A percentile compares a stretch with the other conserved stretches of the same genome.
These are phyloP conservation scores for Monascus ruber DNA, from an alignment of 2,329 filamentous ascomycete genomes.

Conservation along the genomic window DNA sequence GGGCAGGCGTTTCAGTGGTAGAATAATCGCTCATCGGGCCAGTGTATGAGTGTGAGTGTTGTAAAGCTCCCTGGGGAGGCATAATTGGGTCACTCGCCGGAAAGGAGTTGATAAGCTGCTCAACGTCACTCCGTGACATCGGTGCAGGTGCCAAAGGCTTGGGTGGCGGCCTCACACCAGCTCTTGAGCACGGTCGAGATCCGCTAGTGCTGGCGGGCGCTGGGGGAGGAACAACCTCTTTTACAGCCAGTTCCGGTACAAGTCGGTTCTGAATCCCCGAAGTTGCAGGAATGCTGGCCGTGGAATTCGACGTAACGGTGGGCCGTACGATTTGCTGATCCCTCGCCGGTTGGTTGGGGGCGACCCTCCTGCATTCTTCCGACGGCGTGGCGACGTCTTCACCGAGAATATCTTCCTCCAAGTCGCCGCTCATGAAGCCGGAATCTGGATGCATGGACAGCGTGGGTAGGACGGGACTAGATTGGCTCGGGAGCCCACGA, in stretches of 20 bases:
- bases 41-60: conserved; percentile 35
- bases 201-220: conserved; percentile 15
- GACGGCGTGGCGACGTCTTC: conserved; percentile 36
- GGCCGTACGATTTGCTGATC: conserved; percentile 13
- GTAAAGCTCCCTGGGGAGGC: conserved; percentile 16
- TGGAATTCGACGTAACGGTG: conserved; percentile 16
- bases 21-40: conserved; percentile 34
- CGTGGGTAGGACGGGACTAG: conserved; percentile 64
- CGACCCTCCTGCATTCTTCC: conserved; percentile 12
- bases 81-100: conserved; percentile 42
- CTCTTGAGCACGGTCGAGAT: conserved; percentile 28
- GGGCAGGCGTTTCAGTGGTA: conserved; percentile 27
- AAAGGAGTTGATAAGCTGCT: conserved; percentile 21
- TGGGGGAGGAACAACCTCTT: conserved; percentile 12
- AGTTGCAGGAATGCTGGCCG: conserved; percentile 11
- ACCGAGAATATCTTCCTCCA: conserved; percentile 58
- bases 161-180: conserved; percentile 21
- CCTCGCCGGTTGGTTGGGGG: conserved; percentile 8
- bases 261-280: conserved; percentile 7
- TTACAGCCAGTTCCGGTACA: conserved; percentile 5
- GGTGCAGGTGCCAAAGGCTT: conserved; percentile 30
- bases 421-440: conserved; percentile 71
- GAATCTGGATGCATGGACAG: conserved; percentile 53
- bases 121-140: conserved; percentile 22
- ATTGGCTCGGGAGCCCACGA: conserved; percentile 53